Evolutionary conservation across 768 basidiomycete genomes (phyloP).

Genomic region (Psilocybe cubensis): DNA sequence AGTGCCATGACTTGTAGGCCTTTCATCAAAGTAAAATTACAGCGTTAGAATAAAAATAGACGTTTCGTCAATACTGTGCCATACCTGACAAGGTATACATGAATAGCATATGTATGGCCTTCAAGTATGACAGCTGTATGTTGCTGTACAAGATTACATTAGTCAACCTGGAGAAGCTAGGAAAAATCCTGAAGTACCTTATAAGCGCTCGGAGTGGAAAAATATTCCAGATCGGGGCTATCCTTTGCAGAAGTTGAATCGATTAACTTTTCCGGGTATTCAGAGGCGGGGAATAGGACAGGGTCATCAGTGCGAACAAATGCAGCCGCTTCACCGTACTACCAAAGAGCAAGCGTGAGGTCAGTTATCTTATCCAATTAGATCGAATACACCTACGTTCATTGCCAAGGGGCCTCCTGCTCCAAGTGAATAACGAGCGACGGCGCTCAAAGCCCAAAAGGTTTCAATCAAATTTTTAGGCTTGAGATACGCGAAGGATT

Average conservation of each 20-base stretch:
- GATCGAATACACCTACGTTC: slow-evolving; percentile 46
- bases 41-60: no score
- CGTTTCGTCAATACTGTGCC: neutral
- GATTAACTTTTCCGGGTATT: slow-evolving; percentile 39
- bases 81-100: slow-evolving; percentile 46
- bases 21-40: slow-evolving; percentile 20
- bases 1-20: slow-evolving; percentile 46
- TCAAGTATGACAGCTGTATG: slow-evolving; percentile 38
- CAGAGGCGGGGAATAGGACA: slow-evolving; percentile 42
- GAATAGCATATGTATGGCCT: slow-evolving; percentile 41
- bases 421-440: slow-evolving; percentile 46
- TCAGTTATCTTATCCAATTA: neutral
- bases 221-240: slow-evolving; percentile 53
- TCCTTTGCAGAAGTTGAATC: slow-evolving; percentile 49
- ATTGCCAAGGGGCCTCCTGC: slow-evolving; percentile 53
- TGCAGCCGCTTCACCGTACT: slow-evolving; percentile 59
- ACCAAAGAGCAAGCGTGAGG: neutral
- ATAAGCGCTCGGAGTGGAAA: slow-evolving; percentile 46
- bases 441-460: slow-evolving; percentile 31
- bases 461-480: slow-evolving; percentile 32
- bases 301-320: slow-evolving; percentile 62
- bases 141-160: slow-evolving; percentile 25
- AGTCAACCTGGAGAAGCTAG: neutral
- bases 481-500: slow-evolving; percentile 47
- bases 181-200: slow-evolving; percentile 26